Conservation (phyloP, 2,329 filamentous ascomycete species). For the Leptographium lundbergii region DNA sequence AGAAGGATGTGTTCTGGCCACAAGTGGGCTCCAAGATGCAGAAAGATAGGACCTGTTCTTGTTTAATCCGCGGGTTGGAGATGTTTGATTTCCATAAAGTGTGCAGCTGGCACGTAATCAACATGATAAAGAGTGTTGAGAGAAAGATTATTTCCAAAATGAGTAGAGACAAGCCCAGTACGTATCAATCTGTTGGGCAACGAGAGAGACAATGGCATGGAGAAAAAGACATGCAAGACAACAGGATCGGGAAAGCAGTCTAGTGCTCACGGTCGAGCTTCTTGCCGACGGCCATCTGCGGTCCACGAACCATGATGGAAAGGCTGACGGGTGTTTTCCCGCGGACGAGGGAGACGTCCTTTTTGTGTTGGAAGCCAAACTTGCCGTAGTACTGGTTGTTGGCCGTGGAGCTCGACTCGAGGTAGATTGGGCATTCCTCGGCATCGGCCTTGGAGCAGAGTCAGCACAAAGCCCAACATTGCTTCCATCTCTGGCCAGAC, state of each 20-base stretch:
- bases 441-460: conserved; percentile 43
- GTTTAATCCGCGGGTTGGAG: neutral
- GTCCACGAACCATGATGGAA: conserved; percentile 75
- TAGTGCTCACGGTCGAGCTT: neutral
- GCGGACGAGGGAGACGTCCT: conserved; percentile 49
- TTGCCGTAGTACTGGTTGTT: conserved; percentile 64
- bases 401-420: conserved; percentile 59
- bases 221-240: neutral
- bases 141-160: neutral
- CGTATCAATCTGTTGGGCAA: neutral
- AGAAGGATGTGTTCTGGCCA: neutral
- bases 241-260: neutral
- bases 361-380: conserved; percentile 57
- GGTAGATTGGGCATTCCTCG: conserved; percentile 57
- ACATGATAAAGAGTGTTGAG: neutral
- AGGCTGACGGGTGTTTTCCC: conserved; percentile 47
- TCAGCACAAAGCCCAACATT: neutral
- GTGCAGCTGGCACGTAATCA: neutral
- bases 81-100: neutral
- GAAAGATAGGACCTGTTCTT: neutral
- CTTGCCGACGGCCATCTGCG: conserved; percentile 20
- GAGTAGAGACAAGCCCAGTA: neutral
- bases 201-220: neutral
- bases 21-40: neutral
- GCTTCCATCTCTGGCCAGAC: no score